phyloP scores from a whole-genome alignment of 2,329 filamentous ascomycete genomes.

The Colletotrichum coccodes region DNA sequence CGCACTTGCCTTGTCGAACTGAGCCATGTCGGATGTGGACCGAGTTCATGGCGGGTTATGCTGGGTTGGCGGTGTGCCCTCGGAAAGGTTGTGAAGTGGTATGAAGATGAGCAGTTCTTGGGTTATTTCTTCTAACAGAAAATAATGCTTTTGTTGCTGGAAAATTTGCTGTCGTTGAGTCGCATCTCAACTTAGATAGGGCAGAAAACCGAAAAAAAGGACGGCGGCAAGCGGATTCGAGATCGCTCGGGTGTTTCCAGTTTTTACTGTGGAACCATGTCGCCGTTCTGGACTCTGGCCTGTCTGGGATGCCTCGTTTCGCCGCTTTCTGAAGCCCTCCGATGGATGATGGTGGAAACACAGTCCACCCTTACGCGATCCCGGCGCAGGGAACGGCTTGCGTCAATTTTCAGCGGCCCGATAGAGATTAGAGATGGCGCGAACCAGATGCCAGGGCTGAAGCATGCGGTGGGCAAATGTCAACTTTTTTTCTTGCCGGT shows the following conservation, averaged over 20 bases:
- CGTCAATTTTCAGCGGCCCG: constrained; percentile 11
- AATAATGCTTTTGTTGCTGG: not conserved
- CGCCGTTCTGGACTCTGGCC: constrained; percentile 3
- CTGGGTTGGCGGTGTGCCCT: not conserved
- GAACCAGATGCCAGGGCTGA: constrained; percentile 16
- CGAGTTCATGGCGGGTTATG: constrained; percentile 2
- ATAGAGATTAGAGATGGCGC: constrained; percentile 8
- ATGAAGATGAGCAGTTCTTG: too few species aligned
- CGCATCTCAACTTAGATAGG: not conserved
- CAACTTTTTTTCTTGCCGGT: not conserved
- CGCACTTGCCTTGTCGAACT: constrained; percentile 12
- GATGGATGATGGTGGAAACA: not conserved
- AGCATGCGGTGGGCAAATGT: not conserved
- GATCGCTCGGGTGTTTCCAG: constrained; percentile 13
- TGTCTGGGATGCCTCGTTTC: not conserved
- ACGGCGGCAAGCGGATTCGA: constrained; percentile 1
- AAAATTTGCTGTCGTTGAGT: not conserved
- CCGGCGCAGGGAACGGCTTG: constrained; percentile 5
- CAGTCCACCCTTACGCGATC: not conserved
- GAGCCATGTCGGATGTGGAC: constrained; percentile 5
- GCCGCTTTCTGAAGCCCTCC: not conserved
- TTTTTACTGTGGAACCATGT: not conserved
- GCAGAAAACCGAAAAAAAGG: not conserved
- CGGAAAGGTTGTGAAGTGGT: too few species aligned
- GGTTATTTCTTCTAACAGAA: too few species aligned